Percentiles rank a stretch among this genome's conserved stretches.
Conservation (phyloP, 2,329 filamentous ascomycete genomes). For the Aschersonia sp. region DNA sequence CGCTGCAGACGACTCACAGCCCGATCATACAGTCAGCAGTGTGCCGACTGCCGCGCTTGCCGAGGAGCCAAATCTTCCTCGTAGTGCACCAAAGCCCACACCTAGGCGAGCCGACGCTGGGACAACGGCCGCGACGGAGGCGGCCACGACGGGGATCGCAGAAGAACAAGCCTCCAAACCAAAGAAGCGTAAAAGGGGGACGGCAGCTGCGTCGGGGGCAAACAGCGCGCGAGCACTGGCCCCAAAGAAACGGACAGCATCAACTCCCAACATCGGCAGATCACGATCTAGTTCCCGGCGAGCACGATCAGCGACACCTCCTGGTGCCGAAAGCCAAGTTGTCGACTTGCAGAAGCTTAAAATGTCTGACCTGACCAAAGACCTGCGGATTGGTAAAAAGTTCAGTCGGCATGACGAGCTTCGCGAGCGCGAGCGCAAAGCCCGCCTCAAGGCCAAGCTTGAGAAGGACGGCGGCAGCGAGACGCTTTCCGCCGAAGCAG, state of each 20-base stretch:
- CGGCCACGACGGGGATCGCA: conserved; percentile 3
- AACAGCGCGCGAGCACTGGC: conserved; percentile 7
- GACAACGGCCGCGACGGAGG: background rate
- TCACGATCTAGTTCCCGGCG: conserved; percentile 14
- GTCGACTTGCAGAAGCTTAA: conserved; percentile 54
- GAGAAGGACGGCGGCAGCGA: conserved; percentile 11
- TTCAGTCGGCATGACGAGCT: conserved; percentile 64
- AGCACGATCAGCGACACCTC: conserved; percentile 40
- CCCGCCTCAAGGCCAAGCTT: conserved; percentile 16
- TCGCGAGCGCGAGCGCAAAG: conserved; percentile 45
- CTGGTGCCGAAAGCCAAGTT: conserved; percentile 44
- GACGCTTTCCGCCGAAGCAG: conserved; percentile 6
- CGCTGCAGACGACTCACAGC: background rate
- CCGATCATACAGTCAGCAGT: background rate
- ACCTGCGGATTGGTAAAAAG: conserved; percentile 57
- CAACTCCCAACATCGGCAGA: conserved; percentile 8
- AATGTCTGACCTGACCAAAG: conserved; percentile 59
- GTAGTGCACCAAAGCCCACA: background rate
- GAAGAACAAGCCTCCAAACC: conserved; percentile 6
- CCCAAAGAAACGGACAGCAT: conserved; percentile 14
- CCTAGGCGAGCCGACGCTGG: conserved; percentile 6
- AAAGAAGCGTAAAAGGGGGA: conserved; percentile 18
- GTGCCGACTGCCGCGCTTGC: background rate
- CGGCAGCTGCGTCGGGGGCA: conserved; percentile 9
- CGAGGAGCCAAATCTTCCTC: too few relatives aligned